Base-by-base conservation (phyloP, 2,329 filamentous ascomycete genomes). In the Pezicula radicicola region DNA sequence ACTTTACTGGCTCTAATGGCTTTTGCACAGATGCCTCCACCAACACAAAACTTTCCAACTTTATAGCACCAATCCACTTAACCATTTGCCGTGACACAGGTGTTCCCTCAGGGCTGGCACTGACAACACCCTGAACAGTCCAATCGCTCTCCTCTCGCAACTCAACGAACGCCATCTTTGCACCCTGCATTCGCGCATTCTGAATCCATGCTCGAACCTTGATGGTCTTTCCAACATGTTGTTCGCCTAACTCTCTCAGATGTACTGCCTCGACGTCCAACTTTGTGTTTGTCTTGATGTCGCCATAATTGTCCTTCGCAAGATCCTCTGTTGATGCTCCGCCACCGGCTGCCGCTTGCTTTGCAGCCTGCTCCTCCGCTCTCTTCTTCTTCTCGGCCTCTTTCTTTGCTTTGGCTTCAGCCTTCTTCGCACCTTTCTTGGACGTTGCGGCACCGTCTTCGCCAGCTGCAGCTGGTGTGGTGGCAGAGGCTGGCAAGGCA, bases 101-200 rank as follows among this genome's bases (percentile, higher is more conserved):
- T 46, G 74, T 80, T 35, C 78, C 84, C 63, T 91, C 83, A 67
- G 77, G 72, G 64, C 81, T 82, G 46, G 83, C 87, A 16, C 80
- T 79, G 15, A 91, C 76, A 36, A 97, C 87, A 48, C 87, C 91
- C 75, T 97, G 92, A 37, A 97, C 86, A 25, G 85, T 87, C 77
- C 88, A 86, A 64, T 85, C 80, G 54, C 80, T 76, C 70, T 90
- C 80, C 70, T 91, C 81, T 57, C 90, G 82, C 62, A 97, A 79
- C 74, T 94, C 91, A 63, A 97, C 73, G 74, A 97, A 97, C 40
- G 85, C 88, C 75, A 97, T 87, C 77, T 96, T 96, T 60, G 91
- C 91, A 54, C 88, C 87, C 75, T 97, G 93, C 62, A 88, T 85
- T 59, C 93, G 84, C 30, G 88, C 84, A 75, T 96, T 97, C 70